Evolutionary conservation across 2,329 filamentous ascomycete genomes (phyloP).

Genomic region (Fusarium tupiense): DNA sequence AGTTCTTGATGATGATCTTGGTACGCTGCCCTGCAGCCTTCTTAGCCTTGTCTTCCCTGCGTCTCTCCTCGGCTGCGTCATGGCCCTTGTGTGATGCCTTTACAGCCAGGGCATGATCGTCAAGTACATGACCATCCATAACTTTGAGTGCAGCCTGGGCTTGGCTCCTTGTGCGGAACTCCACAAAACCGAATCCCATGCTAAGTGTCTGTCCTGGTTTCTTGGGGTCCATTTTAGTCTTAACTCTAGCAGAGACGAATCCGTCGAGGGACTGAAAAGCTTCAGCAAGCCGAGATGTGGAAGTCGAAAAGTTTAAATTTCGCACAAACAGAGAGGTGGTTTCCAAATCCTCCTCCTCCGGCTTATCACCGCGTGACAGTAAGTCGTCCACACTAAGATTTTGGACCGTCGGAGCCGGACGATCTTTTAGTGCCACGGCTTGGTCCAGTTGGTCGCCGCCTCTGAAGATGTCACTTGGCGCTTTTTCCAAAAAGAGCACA

Average conservation of each 20-base stretch:
- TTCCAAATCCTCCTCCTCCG: slow-evolving; percentile 67
- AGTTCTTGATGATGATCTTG: slow-evolving; percentile 97
- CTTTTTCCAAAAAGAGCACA: slow-evolving; percentile 92
- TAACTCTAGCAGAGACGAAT: slow-evolving; percentile 88
- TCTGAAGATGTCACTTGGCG: slow-evolving; percentile 81
- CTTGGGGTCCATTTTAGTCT: slow-evolving; percentile 94
- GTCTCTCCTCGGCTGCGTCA: slow-evolving; percentile 87
- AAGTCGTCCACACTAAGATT: slow-evolving; percentile 77
- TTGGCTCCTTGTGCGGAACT: slow-evolving; percentile 81
- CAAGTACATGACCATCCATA: slow-evolving; percentile 92
- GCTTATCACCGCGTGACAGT: slow-evolving; percentile 65
- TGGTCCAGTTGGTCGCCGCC: slow-evolving; percentile 44
- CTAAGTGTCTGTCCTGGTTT: slow-evolving; percentile 86
- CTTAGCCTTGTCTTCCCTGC: slow-evolving; percentile 83
- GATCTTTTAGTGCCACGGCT: slow-evolving; percentile 47
- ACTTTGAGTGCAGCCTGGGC: slow-evolving; percentile 81
- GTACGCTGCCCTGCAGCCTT: slow-evolving; percentile 80
- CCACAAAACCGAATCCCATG: slow-evolving; percentile 97
- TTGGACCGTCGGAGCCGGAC: slow-evolving; percentile 55
- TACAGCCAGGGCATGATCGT: slow-evolving; percentile 85
- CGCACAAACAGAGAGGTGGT: slow-evolving; percentile 89
- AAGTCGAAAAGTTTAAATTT: slow-evolving; percentile 93
- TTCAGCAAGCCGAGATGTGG: slow-evolving; percentile 77
- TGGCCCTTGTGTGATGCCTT: slow-evolving; percentile 87
- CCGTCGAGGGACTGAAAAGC: slow-evolving; percentile 85